Evolutionary conservation across 1,284 basidiomycete species (phyloP).

Genomic region (Ganoderma sp.): DNA sequence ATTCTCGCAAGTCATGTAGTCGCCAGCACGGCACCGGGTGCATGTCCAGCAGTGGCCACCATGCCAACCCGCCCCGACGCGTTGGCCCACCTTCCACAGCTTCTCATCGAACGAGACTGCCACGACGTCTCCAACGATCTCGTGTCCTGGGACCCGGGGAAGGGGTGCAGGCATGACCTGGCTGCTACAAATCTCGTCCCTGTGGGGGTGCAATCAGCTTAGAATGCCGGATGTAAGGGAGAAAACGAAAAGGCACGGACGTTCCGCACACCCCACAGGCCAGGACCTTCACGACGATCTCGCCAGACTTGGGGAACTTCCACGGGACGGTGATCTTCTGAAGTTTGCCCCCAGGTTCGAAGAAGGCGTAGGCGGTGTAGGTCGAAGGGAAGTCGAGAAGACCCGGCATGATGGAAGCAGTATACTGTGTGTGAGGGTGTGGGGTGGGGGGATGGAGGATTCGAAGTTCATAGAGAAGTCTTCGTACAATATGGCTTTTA

Average conservation of each 20-base stretch:
- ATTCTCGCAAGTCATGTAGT: constrained; percentile 33
- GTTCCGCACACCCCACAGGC: constrained; percentile 39
- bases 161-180: constrained; percentile 29
- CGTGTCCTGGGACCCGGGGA: constrained; percentile 38
- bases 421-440: not conserved
- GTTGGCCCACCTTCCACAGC: constrained; percentile 36
- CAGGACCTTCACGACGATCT: constrained; percentile 39
- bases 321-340: constrained; percentile 34
- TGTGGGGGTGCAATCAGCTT: constrained; percentile 12
- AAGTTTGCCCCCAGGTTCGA: constrained; percentile 33
- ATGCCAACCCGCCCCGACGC: constrained; percentile 39
- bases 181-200: constrained; percentile 33
- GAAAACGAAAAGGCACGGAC: constrained; percentile 21
- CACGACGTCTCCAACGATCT: constrained; percentile 38
- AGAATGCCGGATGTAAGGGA: not conserved
- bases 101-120: constrained; percentile 29
- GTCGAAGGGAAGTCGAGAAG: constrained; percentile 19
- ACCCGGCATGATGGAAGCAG: not conserved
- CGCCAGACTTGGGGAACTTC: constrained; percentile 34
- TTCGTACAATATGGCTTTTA: not conserved
- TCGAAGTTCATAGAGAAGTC: not conserved
- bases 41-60: constrained; percentile 38
- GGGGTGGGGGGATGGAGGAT: not conserved
- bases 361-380: constrained; percentile 39
- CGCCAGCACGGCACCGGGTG: constrained; percentile 32